A percentile compares a stretch with the other conserved stretches of the same genome.
These are phyloP conservation scores for Paecilomyces sp. DNA, from an alignment of 2,329 filamentous ascomycete species.

Conservation along the genomic window DNA sequence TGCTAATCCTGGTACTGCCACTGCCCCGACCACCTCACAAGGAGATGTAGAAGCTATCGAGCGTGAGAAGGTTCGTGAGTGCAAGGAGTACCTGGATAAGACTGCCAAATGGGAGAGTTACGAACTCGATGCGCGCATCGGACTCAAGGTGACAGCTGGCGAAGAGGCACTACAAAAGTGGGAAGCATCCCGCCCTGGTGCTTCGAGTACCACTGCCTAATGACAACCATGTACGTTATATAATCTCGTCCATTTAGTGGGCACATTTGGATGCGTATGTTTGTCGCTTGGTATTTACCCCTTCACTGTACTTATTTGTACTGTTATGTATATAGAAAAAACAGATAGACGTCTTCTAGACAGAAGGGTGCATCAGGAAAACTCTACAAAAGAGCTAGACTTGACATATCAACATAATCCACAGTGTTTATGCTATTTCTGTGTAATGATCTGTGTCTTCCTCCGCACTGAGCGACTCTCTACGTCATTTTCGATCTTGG, in stretches of 20 bases:
- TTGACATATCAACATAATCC: neutral
- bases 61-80: constrained; percentile 41
- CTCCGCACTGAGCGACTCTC: no score
- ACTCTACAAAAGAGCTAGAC: neutral
- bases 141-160: constrained; percentile 42
- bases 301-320: neutral
- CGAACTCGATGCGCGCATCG: constrained; percentile 53
- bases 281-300: neutral
- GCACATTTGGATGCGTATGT: neutral
- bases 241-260: no score
- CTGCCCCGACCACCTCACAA: constrained; percentile 5
- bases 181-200: constrained; percentile 23
- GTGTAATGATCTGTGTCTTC: neutral
- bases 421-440: neutral
- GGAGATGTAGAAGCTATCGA: constrained; percentile 19
- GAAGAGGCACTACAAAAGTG: constrained; percentile 38
- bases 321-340: neutral
- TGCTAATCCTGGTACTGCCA: neutral
- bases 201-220: constrained; percentile 1
- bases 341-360: neutral
- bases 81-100: constrained; percentile 50
- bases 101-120: constrained; percentile 55
- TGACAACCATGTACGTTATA: neutral
- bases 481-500: neutral
- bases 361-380: neutral